These are phyloP conservation scores for Hansenula lynferdii DNA, from an alignment of 1,139 yeast genomes.

Conservation along the genomic window DNA sequence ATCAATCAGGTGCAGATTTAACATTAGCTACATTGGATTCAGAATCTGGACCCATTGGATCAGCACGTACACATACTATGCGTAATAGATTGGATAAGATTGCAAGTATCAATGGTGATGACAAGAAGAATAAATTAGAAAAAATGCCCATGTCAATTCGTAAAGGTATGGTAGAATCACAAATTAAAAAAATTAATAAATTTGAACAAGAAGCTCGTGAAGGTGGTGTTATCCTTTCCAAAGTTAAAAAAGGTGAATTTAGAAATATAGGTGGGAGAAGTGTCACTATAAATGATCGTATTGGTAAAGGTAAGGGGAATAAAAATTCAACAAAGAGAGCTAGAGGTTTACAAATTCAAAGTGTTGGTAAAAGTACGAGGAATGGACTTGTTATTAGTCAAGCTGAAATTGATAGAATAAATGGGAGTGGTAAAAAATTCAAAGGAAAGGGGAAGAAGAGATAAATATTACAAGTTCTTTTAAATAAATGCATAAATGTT, in stretches of 20 bases:
- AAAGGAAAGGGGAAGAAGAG: conserved; percentile 4
- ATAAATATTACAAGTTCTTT: not conserved
- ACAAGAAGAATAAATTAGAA: conserved; percentile 46
- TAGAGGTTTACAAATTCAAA: conserved; percentile 76
- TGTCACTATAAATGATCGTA: conserved; percentile 41
- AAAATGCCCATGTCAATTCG: conserved; percentile 87
- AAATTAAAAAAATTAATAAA: conserved; percentile 46
- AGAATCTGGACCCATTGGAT: conserved; percentile 69
- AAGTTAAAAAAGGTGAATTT: conserved; percentile 57
- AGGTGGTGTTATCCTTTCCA: conserved; percentile 80
- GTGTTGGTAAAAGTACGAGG: conserved; percentile 74
- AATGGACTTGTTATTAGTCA: conserved; percentile 77
- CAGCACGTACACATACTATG: conserved; percentile 69
- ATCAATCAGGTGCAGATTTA: conserved; percentile 72
- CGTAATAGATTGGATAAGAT: conserved; percentile 59
- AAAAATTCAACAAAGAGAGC: conserved; percentile 35
- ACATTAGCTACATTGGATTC: conserved; percentile 52
- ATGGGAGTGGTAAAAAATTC: conserved; percentile 19
- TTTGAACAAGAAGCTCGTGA: conserved; percentile 77
- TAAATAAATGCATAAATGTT: not conserved
- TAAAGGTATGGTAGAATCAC: conserved; percentile 70
- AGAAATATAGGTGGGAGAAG: conserved; percentile 50
- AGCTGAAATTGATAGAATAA: conserved; percentile 55
- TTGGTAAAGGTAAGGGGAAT: conserved; percentile 58
- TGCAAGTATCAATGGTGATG: conserved; percentile 45